Percentiles rank a stretch among this genome's conserved stretches.
These are phyloP conservation scores for Trichocladium uniseriatum DNA, from an alignment of 495 filamentous ascomycete genomes.

Conservation along the genomic window DNA sequence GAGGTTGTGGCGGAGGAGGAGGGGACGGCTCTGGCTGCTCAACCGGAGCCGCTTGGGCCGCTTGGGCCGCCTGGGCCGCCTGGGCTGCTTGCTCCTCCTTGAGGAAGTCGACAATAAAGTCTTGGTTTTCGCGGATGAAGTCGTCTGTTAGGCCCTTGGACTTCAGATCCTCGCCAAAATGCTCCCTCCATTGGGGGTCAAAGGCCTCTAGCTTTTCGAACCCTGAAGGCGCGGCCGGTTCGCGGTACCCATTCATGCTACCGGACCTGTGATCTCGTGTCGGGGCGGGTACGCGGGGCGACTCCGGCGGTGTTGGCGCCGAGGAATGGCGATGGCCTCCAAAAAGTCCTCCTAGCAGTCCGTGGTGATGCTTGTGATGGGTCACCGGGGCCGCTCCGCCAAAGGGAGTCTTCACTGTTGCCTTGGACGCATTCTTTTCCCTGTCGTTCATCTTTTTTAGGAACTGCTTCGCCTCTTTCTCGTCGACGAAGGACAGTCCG, in stretches of 20 bases:
- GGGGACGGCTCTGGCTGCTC: slow-evolving; percentile 45
- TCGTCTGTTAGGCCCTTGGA: slow-evolving; percentile 88
- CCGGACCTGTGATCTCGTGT: slow-evolving; percentile 42
- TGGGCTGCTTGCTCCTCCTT: slow-evolving; percentile 61
- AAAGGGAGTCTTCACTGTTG: slow-evolving; percentile 69
- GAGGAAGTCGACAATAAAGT: slow-evolving; percentile 90
- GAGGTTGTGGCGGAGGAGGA: slow-evolving; percentile 43
- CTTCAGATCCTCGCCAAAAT: slow-evolving; percentile 68
- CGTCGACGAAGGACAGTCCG: slow-evolving; percentile 83
- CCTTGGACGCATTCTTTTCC: slow-evolving; percentile 87
- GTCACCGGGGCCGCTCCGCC: slow-evolving; percentile 45
- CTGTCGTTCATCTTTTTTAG: slow-evolving; percentile 90
- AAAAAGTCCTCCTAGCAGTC: slow-evolving; percentile 56
- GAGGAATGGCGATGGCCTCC: slow-evolving; percentile 61
- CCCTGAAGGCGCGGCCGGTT: slow-evolving; percentile 28
- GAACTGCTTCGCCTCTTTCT: slow-evolving; percentile 93
- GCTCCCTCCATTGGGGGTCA: slow-evolving; percentile 75
- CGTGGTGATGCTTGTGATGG: slow-evolving; percentile 36
- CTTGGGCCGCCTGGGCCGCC: no score
- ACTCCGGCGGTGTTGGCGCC: slow-evolving; percentile 47
- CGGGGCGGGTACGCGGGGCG: slow-evolving; percentile 39
- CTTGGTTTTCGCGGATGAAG: slow-evolving; percentile 82
- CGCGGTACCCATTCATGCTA: slow-evolving; percentile 30
- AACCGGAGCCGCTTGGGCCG: no score
- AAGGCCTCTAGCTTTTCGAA: slow-evolving; percentile 66